A percentile compares a stretch with the other conserved stretches of the same genome.
phyloP scores from a whole-genome alignment of 305 asterid genomes.

The Rubia balearica region DNA sequence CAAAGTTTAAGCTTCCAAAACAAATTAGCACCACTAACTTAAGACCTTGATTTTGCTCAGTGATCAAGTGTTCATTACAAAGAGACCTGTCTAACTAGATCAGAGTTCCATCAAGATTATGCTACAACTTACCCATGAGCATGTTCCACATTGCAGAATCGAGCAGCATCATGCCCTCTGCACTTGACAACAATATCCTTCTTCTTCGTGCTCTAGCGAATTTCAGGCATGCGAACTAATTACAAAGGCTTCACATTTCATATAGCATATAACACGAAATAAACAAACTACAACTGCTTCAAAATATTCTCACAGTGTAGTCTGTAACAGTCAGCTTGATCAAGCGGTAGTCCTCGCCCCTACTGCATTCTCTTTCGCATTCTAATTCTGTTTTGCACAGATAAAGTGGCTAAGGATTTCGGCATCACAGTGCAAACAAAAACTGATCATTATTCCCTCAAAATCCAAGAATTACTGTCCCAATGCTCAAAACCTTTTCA shows the following conservation, averaged over 20 bases:
- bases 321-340: constrained; percentile 84
- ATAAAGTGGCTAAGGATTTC: not conserved
- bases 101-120: too few species aligned
- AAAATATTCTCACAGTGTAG: constrained; percentile 45
- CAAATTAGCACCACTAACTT: not conserved
- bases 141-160: constrained; percentile 63
- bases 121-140: constrained; percentile 83
- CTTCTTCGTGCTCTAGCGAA: constrained; percentile 56
- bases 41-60: not conserved
- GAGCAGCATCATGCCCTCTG: constrained; percentile 98
- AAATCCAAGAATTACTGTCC: not conserved
- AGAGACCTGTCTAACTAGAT: not conserved
- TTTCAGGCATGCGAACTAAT: constrained; percentile 5
- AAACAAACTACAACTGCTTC: not conserved
- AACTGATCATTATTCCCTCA: not conserved
- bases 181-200: constrained; percentile 76
- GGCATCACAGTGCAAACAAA: not conserved
- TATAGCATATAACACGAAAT: not conserved
- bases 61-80: not conserved
- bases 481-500: not conserved
- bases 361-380: constrained; percentile 97
- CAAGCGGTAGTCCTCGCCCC: constrained; percentile 95
- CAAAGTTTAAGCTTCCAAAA: not conserved
- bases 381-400: constrained; percentile 49
- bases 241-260: constrained; percentile 2